Conservation (phyloP, 441 rosid genomes). For the Arabidopsis lyrata region DNA sequence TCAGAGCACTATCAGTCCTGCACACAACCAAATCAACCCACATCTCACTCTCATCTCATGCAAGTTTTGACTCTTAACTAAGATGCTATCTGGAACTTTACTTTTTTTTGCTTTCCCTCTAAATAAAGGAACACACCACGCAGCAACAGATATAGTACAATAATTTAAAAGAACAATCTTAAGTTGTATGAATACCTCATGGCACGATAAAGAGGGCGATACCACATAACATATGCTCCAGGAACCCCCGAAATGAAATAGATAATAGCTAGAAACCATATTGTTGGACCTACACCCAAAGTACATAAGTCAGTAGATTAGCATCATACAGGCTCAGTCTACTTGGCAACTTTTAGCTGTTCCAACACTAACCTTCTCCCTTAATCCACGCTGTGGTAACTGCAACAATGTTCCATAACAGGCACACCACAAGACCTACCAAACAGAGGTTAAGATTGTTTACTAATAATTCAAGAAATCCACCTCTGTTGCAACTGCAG, state of each 20-base stretch:
- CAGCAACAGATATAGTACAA: slow-evolving; percentile 16
- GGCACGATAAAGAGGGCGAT: slow-evolving; percentile 97
- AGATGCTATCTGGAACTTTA: not conserved
- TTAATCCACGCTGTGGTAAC: slow-evolving; percentile 90
- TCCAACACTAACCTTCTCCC: slow-evolving; percentile 78
- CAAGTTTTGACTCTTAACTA: not conserved
- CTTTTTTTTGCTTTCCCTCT: not conserved
- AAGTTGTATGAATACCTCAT: slow-evolving; percentile 66
- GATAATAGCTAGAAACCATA: slow-evolving; percentile 96
- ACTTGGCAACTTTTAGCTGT: slow-evolving; percentile 24
- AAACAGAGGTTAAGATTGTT: slow-evolving; percentile 35
- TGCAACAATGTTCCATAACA: slow-evolving; percentile 90
- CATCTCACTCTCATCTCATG: slow-evolving; percentile 1
- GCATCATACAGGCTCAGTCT: slow-evolving; percentile 17
- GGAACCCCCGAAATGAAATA: slow-evolving; percentile 93
- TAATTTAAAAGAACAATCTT: slow-evolving; percentile 7
- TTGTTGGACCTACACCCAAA: slow-evolving; percentile 69
- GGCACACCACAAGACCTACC: slow-evolving; percentile 82
- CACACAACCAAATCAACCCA: slow-evolving; percentile 43
- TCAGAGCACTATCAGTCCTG: slow-evolving; percentile 99
- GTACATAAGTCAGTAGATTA: slow-evolving; percentile 25
- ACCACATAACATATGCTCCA: slow-evolving; percentile 91
- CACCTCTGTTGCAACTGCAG: slow-evolving; percentile 17
- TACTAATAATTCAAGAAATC: slow-evolving; percentile 9
- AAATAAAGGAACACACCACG: slow-evolving; percentile 1